phyloP scores from a whole-genome alignment of 495 filamentous ascomycete genomes.

The Coniosporium apollinis region DNA sequence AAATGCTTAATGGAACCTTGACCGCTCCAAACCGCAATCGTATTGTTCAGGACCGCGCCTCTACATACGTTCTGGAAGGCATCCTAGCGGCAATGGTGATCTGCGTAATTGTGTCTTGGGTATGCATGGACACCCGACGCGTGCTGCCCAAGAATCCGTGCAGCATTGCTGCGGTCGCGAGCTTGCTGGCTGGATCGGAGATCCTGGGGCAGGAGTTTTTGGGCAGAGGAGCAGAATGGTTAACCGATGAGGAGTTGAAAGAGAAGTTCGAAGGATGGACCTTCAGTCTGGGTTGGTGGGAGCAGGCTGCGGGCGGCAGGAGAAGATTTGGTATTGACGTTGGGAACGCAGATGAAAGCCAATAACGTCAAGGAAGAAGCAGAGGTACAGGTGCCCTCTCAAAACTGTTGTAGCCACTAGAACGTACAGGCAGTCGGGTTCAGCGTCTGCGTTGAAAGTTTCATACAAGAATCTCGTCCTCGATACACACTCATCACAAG shows the following conservation, averaged over 20 bases:
- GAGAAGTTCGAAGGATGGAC: not conserved
- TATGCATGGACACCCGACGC: conserved; percentile 13
- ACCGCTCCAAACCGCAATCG: not conserved
- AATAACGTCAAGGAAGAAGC: no score
- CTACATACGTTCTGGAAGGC: conserved; percentile 21
- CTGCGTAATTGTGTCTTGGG: conserved; percentile 9
- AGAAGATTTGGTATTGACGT: not conserved
- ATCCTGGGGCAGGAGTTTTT: not conserved
- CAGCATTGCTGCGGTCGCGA: conserved; percentile 20
- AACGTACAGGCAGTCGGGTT: no score
- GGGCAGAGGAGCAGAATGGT: not conserved
- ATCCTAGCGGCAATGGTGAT: conserved; percentile 16
- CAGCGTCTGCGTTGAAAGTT: no score
- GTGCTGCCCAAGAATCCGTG: conserved; percentile 18
- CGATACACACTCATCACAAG: no score
- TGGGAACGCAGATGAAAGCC: not conserved
- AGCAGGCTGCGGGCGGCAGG: not conserved
- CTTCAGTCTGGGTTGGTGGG: conserved; percentile 2
- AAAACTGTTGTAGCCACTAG: no score
- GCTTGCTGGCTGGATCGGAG: conserved; percentile 15
- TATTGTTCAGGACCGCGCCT: conserved; percentile 18
- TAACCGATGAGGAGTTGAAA: not conserved
- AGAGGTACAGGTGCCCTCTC: no score
- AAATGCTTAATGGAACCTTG: not conserved
- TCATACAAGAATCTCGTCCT: no score